Evolutionary conservation across 192 early-diverging fungal genomes (phyloP).

Genomic region (Umbelopsis ramanniana): DNA sequence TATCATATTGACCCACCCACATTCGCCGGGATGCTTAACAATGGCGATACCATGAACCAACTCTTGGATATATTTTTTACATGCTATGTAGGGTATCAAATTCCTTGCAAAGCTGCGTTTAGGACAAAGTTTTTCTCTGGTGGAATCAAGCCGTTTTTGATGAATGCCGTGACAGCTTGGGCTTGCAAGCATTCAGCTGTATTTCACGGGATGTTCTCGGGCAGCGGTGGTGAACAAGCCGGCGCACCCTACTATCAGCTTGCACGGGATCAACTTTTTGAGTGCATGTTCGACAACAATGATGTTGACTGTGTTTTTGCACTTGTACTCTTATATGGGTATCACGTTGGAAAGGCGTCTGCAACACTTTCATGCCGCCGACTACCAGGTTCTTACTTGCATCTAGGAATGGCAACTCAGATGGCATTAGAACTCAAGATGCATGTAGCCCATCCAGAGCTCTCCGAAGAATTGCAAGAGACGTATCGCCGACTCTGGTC

Average conservation of each 20-base stretch:
- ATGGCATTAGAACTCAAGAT: conserved; percentile 19
- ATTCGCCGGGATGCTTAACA: neutral
- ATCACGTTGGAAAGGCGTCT: conserved; percentile 26
- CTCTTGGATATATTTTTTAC: conserved; percentile 24
- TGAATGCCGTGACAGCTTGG: conserved; percentile 21
- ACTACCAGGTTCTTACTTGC: conserved; percentile 17
- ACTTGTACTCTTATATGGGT: conserved; percentile 19
- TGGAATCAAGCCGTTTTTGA: neutral
- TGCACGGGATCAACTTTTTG: conserved; percentile 1
- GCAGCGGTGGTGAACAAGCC: neutral
- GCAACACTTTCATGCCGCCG: conserved; percentile 9
- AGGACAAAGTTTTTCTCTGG: neutral
- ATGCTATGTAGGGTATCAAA: conserved; percentile 25
- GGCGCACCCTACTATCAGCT: conserved; percentile 18
- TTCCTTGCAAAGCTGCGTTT: neutral
- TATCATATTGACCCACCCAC: neutral
- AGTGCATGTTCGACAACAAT: conserved; percentile 2
- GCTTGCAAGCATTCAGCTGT: conserved; percentile 25
- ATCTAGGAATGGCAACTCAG: conserved; percentile 12
- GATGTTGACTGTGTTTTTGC: conserved; percentile 18
- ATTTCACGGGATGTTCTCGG: conserved; percentile 10
- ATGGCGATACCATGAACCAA: neutral
- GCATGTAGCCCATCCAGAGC: conserved; percentile 20
- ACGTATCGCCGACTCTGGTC: conserved; percentile 23
- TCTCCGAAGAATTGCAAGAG: conserved; percentile 12